These are phyloP conservation scores for Fusarium sp. DNA, from an alignment of 2,329 filamentous ascomycete species.

Conservation along the genomic window DNA sequence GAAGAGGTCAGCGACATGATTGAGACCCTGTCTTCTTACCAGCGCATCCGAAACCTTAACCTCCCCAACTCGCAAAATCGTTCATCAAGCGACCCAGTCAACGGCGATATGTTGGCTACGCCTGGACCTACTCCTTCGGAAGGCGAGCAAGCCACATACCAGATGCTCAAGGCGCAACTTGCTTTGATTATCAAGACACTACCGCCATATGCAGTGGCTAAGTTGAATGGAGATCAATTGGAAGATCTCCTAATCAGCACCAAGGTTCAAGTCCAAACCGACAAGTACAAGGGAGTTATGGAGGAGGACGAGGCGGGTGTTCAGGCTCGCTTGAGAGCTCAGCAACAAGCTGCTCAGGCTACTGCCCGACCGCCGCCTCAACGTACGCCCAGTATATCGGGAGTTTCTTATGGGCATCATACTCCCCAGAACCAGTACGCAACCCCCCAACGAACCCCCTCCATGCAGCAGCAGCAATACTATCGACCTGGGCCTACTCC, in stretches of 20 bases:
- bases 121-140: conserved; percentile 76
- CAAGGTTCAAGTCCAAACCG: conserved; percentile 78
- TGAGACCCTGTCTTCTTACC: conserved; percentile 81
- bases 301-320: conserved; percentile 81
- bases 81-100: conserved; percentile 71
- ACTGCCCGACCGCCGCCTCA: conserved; percentile 54
- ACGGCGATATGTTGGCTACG: conserved; percentile 75
- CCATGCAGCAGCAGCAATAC: conserved; percentile 59
- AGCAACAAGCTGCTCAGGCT: conserved; percentile 52
- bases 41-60: conserved; percentile 80
- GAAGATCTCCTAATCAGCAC: conserved; percentile 85
- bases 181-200: conserved; percentile 78
- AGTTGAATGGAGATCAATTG: conserved; percentile 87
- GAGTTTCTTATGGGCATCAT: conserved; percentile 59
- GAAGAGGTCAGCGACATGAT: conserved; percentile 81
- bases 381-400: conserved; percentile 56
- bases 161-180: conserved; percentile 80
- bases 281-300: conserved; percentile 82
- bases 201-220: conserved; percentile 87
- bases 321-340: conserved; percentile 62
- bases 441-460: conserved; percentile 61
- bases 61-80: conserved; percentile 73
- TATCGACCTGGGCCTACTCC: conserved; percentile 56
- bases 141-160: conserved; percentile 72
- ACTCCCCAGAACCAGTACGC: conserved; percentile 60